A percentile compares a stretch with the other conserved stretches of the same genome.
These are phyloP conservation scores for Salix koriyanagi DNA, from an alignment of 345 rosid genomes.

Conservation along the genomic window DNA sequence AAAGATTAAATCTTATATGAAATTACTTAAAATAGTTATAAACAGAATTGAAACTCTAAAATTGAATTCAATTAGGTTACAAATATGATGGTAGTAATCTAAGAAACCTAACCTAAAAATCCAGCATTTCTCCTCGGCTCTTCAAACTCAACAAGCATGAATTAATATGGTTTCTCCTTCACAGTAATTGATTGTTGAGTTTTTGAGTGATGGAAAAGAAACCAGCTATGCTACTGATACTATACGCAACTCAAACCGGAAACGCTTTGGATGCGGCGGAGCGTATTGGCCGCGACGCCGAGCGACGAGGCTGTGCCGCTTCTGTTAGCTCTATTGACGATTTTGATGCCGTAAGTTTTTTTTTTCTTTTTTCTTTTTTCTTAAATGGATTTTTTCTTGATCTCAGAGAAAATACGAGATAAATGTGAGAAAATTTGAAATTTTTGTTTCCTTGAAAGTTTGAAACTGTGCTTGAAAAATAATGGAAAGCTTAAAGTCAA, in stretches of 20 bases:
- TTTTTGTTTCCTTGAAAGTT: not conserved
- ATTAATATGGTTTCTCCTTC: not conserved
- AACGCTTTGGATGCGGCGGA: conserved; percentile 86
- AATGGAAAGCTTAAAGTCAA: not conserved
- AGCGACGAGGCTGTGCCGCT: conserved; percentile 58
- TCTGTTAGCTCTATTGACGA: conserved; percentile 51
- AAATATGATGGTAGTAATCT: too few species aligned
- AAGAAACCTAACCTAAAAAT: too few species aligned
- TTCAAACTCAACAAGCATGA: too few species aligned
- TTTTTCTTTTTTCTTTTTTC: too few species aligned
- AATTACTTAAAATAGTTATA: too few species aligned
- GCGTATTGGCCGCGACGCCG: conserved; percentile 74
- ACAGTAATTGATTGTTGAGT: not conserved
- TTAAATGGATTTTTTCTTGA: not conserved
- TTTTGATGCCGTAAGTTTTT: conserved; percentile 50
- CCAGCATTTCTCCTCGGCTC: not conserved
- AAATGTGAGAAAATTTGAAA: not conserved
- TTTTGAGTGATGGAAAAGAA: conserved; percentile 36
- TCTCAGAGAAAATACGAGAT: not conserved
- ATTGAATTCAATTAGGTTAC: too few species aligned
- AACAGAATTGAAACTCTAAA: too few species aligned
- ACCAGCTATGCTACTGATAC: conserved; percentile 41
- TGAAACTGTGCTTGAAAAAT: not conserved
- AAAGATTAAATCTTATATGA: too few species aligned
- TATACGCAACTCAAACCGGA: conserved; percentile 83